Evolutionary conservation across 2,329 filamentous ascomycete genomes (phyloP), one percentile per base, ranked within the genome.

Genomic region (Stromatinia cepivora): DNA sequence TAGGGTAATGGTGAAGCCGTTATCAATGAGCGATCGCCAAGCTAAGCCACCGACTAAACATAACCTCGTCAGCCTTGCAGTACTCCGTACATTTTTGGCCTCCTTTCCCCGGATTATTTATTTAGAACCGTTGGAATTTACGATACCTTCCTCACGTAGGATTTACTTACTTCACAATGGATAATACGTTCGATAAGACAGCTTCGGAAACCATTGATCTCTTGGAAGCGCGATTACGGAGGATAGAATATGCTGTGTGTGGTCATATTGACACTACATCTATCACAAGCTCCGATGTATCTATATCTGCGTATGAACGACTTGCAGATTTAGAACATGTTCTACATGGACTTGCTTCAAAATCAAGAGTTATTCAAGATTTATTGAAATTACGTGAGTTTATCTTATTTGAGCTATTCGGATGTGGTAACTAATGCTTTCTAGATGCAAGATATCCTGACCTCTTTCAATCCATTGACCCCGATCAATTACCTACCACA

Each of bases 371-470:
- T 17, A 69, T 78, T 36, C 76, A 78, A 58, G 77, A 79, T 64
- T 70, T 79, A 8, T 64, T 79, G n/a, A 72, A 71, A 46, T 71
- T 79, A 54, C 73, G 78, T 79, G 62, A 65, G 76, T 73, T 22
- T 34, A 22, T 42, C 8, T 22, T 45, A 39, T 34, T 22, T 9
- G 58, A 31, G 31, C 9, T 11, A 56, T 39, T 61, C 34, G 9
- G 36, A 52, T 34, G 13, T 25, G 17, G 28, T 64, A 52, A 50
- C 71, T 75, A 58, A 77, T 61, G 53, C 1, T 10, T 22, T 57
- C 22, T 56, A 79, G 77, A 78, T 71, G 72, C 75, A n/a, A 75
- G 70, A 69, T 70, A 78, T 58, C 78, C 78, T 20, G 77, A 78
- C 52, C 72, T 79, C 48, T 79, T 79, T 66, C 76, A 78, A 66